Base-by-base conservation (phyloP, 768 basidiomycete species). In the Leccinum uliginosum region DNA sequence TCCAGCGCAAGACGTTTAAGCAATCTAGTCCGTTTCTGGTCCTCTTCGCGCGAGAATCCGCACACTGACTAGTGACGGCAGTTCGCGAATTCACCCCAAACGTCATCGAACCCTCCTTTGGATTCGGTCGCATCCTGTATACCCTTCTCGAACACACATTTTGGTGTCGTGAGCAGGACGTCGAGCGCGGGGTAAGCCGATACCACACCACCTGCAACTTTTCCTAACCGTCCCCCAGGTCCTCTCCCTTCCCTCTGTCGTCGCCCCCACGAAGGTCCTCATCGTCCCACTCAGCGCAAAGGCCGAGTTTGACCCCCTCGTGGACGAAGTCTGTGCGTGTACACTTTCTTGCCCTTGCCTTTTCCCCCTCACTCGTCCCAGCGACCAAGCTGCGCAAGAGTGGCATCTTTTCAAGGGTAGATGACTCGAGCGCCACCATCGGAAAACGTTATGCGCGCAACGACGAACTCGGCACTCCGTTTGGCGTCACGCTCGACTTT, bases 31-130 rank as follows among this genome's bases (percentile, higher is more conserved):
- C 60, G 84, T 79, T 27, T 48, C 50, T 26, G 30, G 6, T 21
- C 14, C 7, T 49, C 4, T 62, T 60, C 51, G 2, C 23, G 11
- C 6, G 9, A 3, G 17, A 59, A 59, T 61, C 63, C 62, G 51
- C 55, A 54, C 14, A 15, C 63, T 66, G 17, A 66, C 49, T 0
- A 21, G 14, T 27, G 49, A 56, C 69, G 69, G 67, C 62, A 97
- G 94, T 92, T 62, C 91, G 96, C 62, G 95, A 98, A 74, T 97
- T 82, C 75, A 93, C 86, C 54, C 97, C 96, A 35, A 98, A 98
- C 73, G 97, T 99, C 72, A 96, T 98, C 71, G 96, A 98, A 71
- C 95, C 97, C 23, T 99, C 97, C 4, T 97, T 98, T 74, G 96
- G 97, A 58, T 84, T 98, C 62, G 96, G 96, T 53, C 93, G 96